Evolutionary conservation across 2,329 filamentous ascomycete species (phyloP), one percentile per base, ranked within the genome.

Genomic region (Pseudofabraea citricarpa): DNA sequence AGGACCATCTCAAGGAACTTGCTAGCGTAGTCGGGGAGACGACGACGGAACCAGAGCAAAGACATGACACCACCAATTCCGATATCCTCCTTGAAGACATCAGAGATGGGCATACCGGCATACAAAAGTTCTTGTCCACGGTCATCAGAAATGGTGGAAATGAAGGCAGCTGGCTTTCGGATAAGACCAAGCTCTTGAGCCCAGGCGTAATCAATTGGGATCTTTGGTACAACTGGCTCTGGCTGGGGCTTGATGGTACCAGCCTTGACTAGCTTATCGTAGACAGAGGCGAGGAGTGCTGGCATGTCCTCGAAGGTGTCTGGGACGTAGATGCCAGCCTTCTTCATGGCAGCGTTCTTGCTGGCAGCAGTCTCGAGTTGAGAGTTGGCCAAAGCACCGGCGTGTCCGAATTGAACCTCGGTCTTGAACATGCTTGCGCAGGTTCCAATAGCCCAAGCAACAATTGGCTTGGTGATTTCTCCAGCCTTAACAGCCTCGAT

Each of bases 1-100:
- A 98, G 91, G 56, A 98, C 93, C 93, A 98, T 98, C 79, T 98
- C 93, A 58, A 98, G 75, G 80, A 98, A 98, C 75, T 95, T 95
- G 79, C 89, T 94, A 63, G 93, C 93, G 68, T 96, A 97, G 64
- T 85, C 76, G 52, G 93, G 93, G 51, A 98, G 86, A 65, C 93
- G 87, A 71, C 93, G 90, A 64, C 93, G 91, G 90, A 98, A 98
- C 93, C 93, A 98, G 59, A 98, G 79, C 46, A 98, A 83, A 49
- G 93, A 96, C 93, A 98, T 98, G 74, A 98, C 93, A 85, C 93
- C 93, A 68, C 93, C 93, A 60, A 98, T 97, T 60, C 93, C 93
- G 61, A 98, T 97, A 60, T 97, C 90, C 77, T 98, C 93, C 69
- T 74, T 87, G 85, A 98, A 98, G 54, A 98, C 93, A 66, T 98